Evolutionary conservation across 2,329 filamentous ascomycete species (phyloP).

Genomic region (Penicillium psychrosexuale): DNA sequence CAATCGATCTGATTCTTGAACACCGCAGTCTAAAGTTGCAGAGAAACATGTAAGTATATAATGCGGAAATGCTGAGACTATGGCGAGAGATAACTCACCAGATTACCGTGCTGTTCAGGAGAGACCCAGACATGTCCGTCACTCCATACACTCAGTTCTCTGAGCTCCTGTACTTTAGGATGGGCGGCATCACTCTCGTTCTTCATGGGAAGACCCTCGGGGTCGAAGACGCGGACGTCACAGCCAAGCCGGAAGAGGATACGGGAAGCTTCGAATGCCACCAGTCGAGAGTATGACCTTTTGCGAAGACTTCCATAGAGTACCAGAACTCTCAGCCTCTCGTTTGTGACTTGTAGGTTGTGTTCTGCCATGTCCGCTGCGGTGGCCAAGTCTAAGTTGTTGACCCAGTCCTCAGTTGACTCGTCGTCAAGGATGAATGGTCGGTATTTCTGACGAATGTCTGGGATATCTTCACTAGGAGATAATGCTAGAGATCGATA

Average conservation of each 20-base stretch:
- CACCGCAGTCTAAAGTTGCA: conserved; percentile 51
- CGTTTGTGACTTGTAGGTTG: conserved; percentile 41
- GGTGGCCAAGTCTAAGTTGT: conserved; percentile 54
- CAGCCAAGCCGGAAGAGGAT: conserved; percentile 64
- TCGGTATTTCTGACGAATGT: conserved; percentile 51
- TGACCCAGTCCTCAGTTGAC: conserved; percentile 54
- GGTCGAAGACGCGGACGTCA: conserved; percentile 63
- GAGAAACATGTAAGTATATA: conserved; percentile 6
- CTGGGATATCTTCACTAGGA: conserved; percentile 46
- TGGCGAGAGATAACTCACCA: conserved; percentile 42
- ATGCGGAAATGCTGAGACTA: not conserved
- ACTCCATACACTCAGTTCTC: conserved; percentile 60
- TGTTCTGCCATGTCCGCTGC: conserved; percentile 51
- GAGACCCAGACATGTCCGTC: conserved; percentile 66
- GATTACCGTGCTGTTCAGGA: conserved; percentile 65
- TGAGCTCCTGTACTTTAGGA: conserved; percentile 61
- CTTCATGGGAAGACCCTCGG: conserved; percentile 58
- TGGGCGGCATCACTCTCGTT: conserved; percentile 59
- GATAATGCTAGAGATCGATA: conserved; percentile 46
- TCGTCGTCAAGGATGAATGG: conserved; percentile 53
- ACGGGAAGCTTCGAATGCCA: conserved; percentile 58
- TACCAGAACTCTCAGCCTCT: conserved; percentile 56
- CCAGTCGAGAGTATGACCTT: conserved; percentile 58
- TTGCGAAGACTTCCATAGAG: conserved; percentile 59
- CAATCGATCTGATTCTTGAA: conserved; percentile 72